A percentile compares a stretch with the other conserved stretches of the same genome.
Conservation (phyloP, 2,329 filamentous ascomycete species). For the Neocucurbitaria cava region DNA sequence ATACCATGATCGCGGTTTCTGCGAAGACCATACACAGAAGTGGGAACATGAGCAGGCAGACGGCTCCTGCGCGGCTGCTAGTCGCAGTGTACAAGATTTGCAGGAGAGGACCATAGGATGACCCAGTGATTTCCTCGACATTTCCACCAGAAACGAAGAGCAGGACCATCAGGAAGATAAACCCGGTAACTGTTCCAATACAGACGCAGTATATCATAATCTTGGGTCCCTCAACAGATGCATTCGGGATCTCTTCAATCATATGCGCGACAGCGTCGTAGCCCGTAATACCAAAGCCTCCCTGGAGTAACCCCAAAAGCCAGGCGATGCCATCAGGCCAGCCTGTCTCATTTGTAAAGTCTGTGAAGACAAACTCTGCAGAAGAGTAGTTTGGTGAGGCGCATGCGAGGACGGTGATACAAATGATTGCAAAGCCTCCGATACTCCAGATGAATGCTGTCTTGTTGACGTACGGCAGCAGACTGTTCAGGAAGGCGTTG, state of each 20-base stretch:
- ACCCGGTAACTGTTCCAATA: slow-evolving; percentile 69
- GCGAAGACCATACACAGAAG: slow-evolving; percentile 70
- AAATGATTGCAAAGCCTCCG: slow-evolving; percentile 72
- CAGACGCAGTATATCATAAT: slow-evolving; percentile 71
- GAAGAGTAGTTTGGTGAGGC: slow-evolving; percentile 70
- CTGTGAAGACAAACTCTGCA: slow-evolving; percentile 69
- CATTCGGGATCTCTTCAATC: slow-evolving; percentile 67
- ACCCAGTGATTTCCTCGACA: slow-evolving; percentile 62
- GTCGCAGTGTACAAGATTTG: slow-evolving; percentile 71
- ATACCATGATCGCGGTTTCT: slow-evolving; percentile 64
- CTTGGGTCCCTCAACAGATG: slow-evolving; percentile 65
- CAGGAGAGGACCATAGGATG: slow-evolving; percentile 64
- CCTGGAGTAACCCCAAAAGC: slow-evolving; percentile 60
- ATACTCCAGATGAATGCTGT: slow-evolving; percentile 75
- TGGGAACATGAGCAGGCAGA: slow-evolving; percentile 72
- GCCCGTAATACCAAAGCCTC: slow-evolving; percentile 62
- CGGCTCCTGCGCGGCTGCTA: slow-evolving; percentile 64
- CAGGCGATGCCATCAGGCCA: slow-evolving; percentile 73
- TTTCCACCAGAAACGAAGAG: slow-evolving; percentile 68
- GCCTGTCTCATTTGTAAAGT: slow-evolving; percentile 72
- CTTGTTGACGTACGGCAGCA: slow-evolving; percentile 71
- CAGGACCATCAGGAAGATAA: slow-evolving; percentile 67
- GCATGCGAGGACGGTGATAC: slow-evolving; percentile 71
- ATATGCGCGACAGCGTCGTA: slow-evolving; percentile 63
- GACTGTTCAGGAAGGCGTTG: slow-evolving; percentile 69